phyloP scores from a whole-genome alignment of 441 rosid genomes.

The Brassica hybrid region DNA sequence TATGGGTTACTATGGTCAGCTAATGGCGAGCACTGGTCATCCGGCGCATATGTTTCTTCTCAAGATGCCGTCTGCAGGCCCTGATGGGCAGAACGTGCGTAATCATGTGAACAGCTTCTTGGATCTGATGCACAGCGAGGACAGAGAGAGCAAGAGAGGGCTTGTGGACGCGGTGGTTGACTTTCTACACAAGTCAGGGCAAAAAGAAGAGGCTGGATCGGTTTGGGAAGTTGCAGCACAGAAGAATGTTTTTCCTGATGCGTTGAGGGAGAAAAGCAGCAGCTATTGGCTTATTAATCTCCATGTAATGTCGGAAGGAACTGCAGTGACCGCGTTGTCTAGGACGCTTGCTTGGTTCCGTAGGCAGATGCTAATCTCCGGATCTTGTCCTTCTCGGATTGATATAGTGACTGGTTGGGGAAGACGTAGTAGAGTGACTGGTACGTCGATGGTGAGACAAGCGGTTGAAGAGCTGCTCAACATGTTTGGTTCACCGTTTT shows the following conservation, averaged over 20 bases:
- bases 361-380: constrained; percentile 67
- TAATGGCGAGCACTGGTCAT: constrained; percentile 80
- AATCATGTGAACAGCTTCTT: constrained; percentile 74
- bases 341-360: constrained; percentile 93
- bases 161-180: constrained; percentile 55
- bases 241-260: too few relatives aligned
- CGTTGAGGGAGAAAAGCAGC: too few relatives aligned
- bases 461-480: constrained; percentile 77
- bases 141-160: constrained; percentile 95
- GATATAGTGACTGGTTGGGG: constrained; percentile 98
- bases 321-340: constrained; percentile 79
- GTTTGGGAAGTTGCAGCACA: constrained; percentile 75
- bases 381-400: constrained; percentile 71
- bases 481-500: constrained; percentile 82
- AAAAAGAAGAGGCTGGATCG: constrained; percentile 87
- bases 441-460: constrained; percentile 80
- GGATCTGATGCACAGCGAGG: constrained; percentile 88
- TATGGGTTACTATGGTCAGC: constrained; percentile 72
- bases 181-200: constrained; percentile 75
- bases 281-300: too few relatives aligned
- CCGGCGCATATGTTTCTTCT: constrained; percentile 32
- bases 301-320: too few relatives aligned
- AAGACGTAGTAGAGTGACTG: constrained; percentile 84
- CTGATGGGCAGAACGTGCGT: constrained; percentile 86
- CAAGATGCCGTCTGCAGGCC: constrained; percentile 78